Conservation (phyloP, 805 yeast genomes). For the Schizosaccharomyces japonicus region DNA sequence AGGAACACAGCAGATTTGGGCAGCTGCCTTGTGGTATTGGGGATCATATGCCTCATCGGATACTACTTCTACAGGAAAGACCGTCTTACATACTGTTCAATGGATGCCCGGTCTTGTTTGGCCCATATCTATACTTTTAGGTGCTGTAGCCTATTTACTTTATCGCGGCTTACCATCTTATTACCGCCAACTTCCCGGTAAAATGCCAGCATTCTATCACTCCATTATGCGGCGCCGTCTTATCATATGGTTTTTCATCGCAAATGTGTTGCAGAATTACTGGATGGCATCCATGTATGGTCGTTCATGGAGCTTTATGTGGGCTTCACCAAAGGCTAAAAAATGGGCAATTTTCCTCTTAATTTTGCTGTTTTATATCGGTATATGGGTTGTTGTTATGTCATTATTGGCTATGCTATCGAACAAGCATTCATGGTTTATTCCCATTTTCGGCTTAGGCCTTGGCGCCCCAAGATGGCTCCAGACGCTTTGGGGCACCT, state of each 20-base stretch:
- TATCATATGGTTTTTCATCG: conserved; percentile 2
- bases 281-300: conserved; percentile 4
- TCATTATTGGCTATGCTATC: not conserved
- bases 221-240: not conserved
- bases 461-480: conserved; percentile 3
- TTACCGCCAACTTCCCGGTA: conserved; percentile 3
- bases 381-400: not conserved
- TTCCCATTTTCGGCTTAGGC: conserved; percentile 1
- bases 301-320: conserved; percentile 1
- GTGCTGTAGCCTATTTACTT: not conserved
- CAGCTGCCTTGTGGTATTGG: not conserved
- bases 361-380: not conserved
- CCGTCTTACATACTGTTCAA: not conserved
- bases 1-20: not conserved
- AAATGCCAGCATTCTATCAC: conserved; percentile 2
- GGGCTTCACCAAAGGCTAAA: not conserved
- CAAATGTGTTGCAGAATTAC: not conserved
- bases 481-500: conserved; percentile 4
- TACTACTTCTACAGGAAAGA: no score
- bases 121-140: not conserved
- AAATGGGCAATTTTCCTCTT: not conserved
- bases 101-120: not conserved
- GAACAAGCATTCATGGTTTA: not conserved
- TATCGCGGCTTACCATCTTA: not conserved
- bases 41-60: no score